A percentile compares a stretch with the other conserved stretches of the same genome.
phyloP scores from a whole-genome alignment of 345 rosid genomes.

The Odontarrhena argentea region DNA sequence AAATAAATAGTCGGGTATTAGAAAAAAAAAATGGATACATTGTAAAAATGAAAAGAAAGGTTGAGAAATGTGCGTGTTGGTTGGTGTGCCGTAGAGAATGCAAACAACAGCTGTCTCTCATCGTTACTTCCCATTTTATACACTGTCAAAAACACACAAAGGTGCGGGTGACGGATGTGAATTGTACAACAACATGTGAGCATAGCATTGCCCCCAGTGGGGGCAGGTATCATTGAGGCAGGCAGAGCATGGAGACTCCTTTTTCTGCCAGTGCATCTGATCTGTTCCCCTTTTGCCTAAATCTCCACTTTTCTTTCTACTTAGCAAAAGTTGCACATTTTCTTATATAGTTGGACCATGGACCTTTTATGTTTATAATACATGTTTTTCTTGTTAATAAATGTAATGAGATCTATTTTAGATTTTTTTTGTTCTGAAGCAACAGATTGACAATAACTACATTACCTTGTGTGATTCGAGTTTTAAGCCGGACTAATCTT shows the following conservation, averaged over 20 bases:
- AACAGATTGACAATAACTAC: too few species aligned
- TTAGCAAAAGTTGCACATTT: background rate
- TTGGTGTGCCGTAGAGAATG: constrained; percentile 41
- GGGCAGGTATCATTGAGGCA: constrained; percentile 42
- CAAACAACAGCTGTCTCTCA: constrained; percentile 37
- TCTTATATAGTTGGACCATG: too few species aligned
- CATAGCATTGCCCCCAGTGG: constrained; percentile 32
- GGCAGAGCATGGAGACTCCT: constrained; percentile 37
- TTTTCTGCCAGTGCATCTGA: constrained; percentile 41
- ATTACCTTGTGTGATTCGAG: too few species aligned
- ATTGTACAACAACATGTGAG: constrained; percentile 17
- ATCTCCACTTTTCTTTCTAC: background rate
- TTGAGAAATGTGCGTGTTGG: constrained; percentile 34
- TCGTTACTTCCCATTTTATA: background rate
- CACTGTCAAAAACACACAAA: background rate
- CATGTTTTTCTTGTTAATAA: too few species aligned
- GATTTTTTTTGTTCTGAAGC: too few species aligned
- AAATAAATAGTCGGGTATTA: too few species aligned
- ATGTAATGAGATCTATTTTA: too few species aligned
- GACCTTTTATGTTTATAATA: too few species aligned
- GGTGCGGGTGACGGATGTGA: constrained; percentile 40
- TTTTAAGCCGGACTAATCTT: too few species aligned
- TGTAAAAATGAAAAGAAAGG: background rate
- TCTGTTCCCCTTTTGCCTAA: constrained; percentile 35
- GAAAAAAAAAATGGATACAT: background rate